These are phyloP conservation scores for Ophiosphaerella korrae DNA, from an alignment of 2,329 filamentous ascomycete genomes.

Conservation along the genomic window DNA sequence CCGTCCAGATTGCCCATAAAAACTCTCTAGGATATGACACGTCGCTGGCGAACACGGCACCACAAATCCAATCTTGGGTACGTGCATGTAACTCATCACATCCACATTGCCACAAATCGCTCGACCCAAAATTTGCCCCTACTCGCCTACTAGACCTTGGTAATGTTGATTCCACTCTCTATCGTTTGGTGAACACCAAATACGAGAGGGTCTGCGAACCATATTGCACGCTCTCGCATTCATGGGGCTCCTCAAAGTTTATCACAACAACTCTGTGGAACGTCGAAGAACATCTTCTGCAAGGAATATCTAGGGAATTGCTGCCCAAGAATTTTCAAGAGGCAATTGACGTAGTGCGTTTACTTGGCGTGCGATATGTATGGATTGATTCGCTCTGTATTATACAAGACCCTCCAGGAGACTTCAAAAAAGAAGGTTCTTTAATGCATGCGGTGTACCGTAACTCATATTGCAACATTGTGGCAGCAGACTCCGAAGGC, in stretches of 20 bases:
- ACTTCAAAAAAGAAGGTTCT: not conserved
- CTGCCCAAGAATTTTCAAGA: not conserved
- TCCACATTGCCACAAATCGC: not conserved
- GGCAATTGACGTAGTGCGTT: not conserved
- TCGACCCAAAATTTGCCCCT: not conserved
- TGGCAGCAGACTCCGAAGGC: not conserved
- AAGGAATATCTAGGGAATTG: not conserved
- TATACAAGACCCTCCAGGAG: not conserved
- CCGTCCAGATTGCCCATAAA: not conserved
- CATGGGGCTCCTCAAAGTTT: not conserved
- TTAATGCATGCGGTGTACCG: not conserved
- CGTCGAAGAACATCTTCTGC: not conserved
- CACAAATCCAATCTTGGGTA: not conserved
- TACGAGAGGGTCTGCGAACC: not conserved
- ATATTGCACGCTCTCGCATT: not conserved
- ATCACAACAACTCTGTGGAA: not conserved
- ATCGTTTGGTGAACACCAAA: not conserved
- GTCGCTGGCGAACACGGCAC: not conserved
- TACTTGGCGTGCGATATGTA: not conserved
- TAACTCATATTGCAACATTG: not conserved
- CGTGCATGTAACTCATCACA: not conserved
- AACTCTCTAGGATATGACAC: not conserved
- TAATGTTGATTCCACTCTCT: not conserved
- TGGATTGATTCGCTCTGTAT: constrained; percentile 1
- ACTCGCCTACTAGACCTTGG: not conserved